Evolutionary conservation across 768 basidiomycete species (phyloP), one percentile per base, ranked within the genome.

Genomic region (Sistotremastrum suecicum): DNA sequence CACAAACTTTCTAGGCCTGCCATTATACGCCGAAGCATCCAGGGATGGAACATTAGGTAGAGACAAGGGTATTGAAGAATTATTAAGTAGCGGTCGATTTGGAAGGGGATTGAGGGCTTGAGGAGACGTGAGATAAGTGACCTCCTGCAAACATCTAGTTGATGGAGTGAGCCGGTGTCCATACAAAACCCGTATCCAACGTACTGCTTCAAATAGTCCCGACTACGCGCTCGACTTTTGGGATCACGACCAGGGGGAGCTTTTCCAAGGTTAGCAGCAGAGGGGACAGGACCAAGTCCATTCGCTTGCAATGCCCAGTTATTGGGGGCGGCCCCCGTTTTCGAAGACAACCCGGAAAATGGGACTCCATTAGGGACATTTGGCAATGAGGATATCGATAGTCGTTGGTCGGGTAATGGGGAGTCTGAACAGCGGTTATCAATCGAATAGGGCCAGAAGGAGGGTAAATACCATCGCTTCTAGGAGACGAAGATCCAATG

Each of bases 81-180:
- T 84, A 54, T 72, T 77, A 47, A 80, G 63, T 20, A 89, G 69
- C 2, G 87, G 83, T 54, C 88, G 77, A 49, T 89, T 85, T 3
- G 90, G 90, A 43, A 97, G 70, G 39, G 95, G 95, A 60, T 99
- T 99, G 75, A 98, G 83, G 5, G 95, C 92, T 61, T 95, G 87
- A 1, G 90, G 82, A 0, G 94, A 97, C 1, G 95, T 99, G 45
- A 99, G 69, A 63, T 99, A 99, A 8, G 88, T 87, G 53, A 99
- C 86, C 70, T 99, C 95, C 66, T 98, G 95, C 29, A 99, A 70
- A 64, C 95, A 97, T 64, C 87, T 91, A 51, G 5, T 46, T 35
- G 33, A n/a, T 32, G 43, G 35, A 37, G 47, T 51, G 38, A 38
- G 40, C 50, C 7, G 62, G 9, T 42, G 42, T 37, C 20, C 37